Evolutionary conservation across 73 alveolate genomes (phyloP), one percentile per base, ranked within the genome.

Genomic region (Paramecium tetraurelia): DNA sequence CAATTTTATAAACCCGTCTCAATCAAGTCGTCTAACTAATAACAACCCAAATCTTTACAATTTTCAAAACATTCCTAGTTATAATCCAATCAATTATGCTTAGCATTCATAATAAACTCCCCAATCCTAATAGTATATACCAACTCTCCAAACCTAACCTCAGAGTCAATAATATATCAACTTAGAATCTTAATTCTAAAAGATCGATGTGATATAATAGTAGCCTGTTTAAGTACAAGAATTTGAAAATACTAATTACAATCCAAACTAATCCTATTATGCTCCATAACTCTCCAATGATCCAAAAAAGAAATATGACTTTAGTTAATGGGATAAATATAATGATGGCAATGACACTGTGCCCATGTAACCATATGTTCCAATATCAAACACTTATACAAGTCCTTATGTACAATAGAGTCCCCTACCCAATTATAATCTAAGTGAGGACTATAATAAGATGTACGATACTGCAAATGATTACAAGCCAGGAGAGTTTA

Each of bases 321-420:
- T 80, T 80, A 44, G 76, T 80, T 29, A 80, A 80, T 80, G 90
- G 90, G 90, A 80, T 80, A 80, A 80, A 44, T 80, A 80, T 10
- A 80, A 80, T 80, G 72, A 80, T 80, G 44, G 38, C 5, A 80
- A 21, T 41, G 90, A 31, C 46, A 33, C 76, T 22, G 44, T 38
- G 4, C 63, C 46, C 11, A 21, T 53, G 14, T 5, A 53, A 53
- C 31, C 43, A 12, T 22, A 80, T 31, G 16, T 12, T 6, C 57
- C 70, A 31, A 80, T 18, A 43, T 22, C 46, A 12, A 24, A 48
- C 48, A 24, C 31, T 44, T 21, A 75, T 75, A 29, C 90, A 12
- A 21, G 9, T 48, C 35, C 70, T 20, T 80, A 41, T 44, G 8
- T 14, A 44, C 5, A 40, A 12, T 44, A n/a, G 22, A 41, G 46